Evolutionary conservation across 2,329 filamentous ascomycete genomes (phyloP).

Genomic region (Eurotiales sp.): DNA sequence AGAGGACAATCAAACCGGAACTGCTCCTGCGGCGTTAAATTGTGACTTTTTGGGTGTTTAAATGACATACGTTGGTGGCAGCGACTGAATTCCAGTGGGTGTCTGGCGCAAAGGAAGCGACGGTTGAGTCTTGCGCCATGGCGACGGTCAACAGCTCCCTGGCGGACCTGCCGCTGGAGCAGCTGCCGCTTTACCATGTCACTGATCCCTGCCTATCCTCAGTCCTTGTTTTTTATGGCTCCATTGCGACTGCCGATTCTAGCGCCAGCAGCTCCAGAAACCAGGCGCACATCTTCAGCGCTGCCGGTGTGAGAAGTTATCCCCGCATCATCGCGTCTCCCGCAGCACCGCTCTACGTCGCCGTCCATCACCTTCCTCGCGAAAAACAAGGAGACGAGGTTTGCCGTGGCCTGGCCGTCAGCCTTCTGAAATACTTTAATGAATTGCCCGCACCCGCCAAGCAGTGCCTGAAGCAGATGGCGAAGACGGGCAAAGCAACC

Average conservation of each 20-base stretch:
- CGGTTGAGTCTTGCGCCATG: constrained; percentile 54
- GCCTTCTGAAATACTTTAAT: constrained; percentile 87
- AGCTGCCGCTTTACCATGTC: constrained; percentile 83
- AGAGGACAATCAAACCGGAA: not conserved
- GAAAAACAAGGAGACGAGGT: constrained; percentile 95
- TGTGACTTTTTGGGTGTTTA: not conserved
- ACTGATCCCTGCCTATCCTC: constrained; percentile 77
- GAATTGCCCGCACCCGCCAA: constrained; percentile 79
- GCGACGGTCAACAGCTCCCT: constrained; percentile 76
- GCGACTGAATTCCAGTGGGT: not conserved
- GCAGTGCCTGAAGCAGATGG: constrained; percentile 58
- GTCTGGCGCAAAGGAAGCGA: constrained; percentile 13
- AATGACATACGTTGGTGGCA: not conserved
- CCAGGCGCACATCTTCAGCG: constrained; percentile 86
- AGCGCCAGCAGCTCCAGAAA: constrained; percentile 87
- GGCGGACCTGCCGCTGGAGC: constrained; percentile 70
- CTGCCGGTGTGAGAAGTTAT: constrained; percentile 85
- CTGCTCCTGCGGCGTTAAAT: not conserved
- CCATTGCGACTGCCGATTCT: constrained; percentile 83
- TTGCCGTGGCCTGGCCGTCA: constrained; percentile 85
- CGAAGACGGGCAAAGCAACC: constrained; percentile 51
- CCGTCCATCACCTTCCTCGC: constrained; percentile 83
- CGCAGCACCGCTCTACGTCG: constrained; percentile 83
- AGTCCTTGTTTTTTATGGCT: constrained; percentile 86
- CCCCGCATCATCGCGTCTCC: constrained; percentile 89